Percentiles rank a stretch among this genome's conserved stretches.
Evolutionary conservation across 2,329 filamentous ascomycete genomes (phyloP).

Genomic region (Phialophora chinensis): DNA sequence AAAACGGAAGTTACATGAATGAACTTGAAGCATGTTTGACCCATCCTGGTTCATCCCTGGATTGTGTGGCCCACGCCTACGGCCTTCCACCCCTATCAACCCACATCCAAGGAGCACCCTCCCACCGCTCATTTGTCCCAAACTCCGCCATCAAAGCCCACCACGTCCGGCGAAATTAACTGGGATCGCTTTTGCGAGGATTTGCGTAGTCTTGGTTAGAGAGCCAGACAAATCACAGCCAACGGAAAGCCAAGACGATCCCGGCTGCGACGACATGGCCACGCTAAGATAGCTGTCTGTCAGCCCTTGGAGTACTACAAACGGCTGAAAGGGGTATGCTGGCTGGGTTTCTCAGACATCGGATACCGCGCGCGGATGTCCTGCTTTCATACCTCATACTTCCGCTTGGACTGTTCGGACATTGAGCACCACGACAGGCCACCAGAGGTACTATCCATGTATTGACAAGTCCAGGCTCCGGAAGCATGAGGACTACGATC

Average conservation of each 20-base stretch:
- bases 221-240: conserved; percentile 25
- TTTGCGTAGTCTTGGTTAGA: conserved; percentile 18
- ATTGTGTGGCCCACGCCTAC: conserved; percentile 9
- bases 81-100: conserved; percentile 21
- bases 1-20: conserved; percentile 29
- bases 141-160: conserved; percentile 30
- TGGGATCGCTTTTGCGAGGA: conserved; percentile 18
- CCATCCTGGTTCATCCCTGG: conserved; percentile 24
- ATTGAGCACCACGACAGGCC: neutral
- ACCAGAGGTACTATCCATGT: neutral
- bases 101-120: conserved; percentile 13
- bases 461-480: conserved; percentile 1
- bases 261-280: neutral
- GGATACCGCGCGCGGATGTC: conserved; percentile 24
- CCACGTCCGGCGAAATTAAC: conserved; percentile 26
- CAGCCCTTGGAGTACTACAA: conserved; percentile 1
- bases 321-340: neutral
- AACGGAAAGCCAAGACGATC: neutral
- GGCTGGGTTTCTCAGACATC: neutral
- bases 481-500: conserved; percentile 9
- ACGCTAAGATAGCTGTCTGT: conserved; percentile 5
- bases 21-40: conserved; percentile 32
- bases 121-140: conserved; percentile 33
- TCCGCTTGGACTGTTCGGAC: conserved; percentile 18
- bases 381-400: conserved; percentile 16